Evolutionary conservation across 1,284 basidiomycete species (phyloP).

Genomic region (Thelephora terrestris): DNA sequence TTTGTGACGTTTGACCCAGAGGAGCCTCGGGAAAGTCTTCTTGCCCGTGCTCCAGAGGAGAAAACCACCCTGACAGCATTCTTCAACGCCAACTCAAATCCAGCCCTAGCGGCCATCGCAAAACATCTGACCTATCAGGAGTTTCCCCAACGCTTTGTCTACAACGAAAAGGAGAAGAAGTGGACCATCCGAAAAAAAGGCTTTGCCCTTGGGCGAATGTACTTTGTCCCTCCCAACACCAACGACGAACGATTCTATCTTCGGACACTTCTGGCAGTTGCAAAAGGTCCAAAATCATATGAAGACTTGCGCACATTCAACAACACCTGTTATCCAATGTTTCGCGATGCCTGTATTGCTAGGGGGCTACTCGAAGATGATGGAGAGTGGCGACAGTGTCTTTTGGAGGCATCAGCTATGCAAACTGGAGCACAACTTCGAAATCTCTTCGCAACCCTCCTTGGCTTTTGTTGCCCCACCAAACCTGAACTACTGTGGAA

Average conservation of each 20-base stretch:
- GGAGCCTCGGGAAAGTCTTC: constrained; percentile 17
- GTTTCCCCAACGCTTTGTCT: constrained; percentile 16
- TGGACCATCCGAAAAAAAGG: not conserved
- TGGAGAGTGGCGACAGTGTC: constrained; percentile 29
- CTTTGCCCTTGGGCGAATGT: constrained; percentile 25
- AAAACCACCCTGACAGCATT: constrained; percentile 28
- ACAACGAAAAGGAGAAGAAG: constrained; percentile 5
- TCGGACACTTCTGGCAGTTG: constrained; percentile 22
- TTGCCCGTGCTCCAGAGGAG: constrained; percentile 15
- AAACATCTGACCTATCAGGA: constrained; percentile 16
- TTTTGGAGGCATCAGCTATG: constrained; percentile 30
- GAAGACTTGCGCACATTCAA: constrained; percentile 17
- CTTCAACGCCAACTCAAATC: constrained; percentile 29
- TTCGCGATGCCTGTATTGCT: constrained; percentile 25
- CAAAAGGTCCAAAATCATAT: constrained; percentile 22
- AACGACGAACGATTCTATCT: constrained; percentile 28
- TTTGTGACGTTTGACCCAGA: constrained; percentile 25
- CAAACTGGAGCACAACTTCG: constrained; percentile 28
- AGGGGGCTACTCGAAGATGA: constrained; percentile 33
- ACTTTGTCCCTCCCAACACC: constrained; percentile 15
- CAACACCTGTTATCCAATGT: constrained; percentile 10
- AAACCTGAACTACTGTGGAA: constrained; percentile 28
- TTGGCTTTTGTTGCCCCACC: constrained; percentile 18
- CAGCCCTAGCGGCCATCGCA: constrained; percentile 3
- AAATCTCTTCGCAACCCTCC: constrained; percentile 29